Conservation (phyloP, 1,284 basidiomycete genomes). For the Cutaneotrichosporon arboriforme region DNA sequence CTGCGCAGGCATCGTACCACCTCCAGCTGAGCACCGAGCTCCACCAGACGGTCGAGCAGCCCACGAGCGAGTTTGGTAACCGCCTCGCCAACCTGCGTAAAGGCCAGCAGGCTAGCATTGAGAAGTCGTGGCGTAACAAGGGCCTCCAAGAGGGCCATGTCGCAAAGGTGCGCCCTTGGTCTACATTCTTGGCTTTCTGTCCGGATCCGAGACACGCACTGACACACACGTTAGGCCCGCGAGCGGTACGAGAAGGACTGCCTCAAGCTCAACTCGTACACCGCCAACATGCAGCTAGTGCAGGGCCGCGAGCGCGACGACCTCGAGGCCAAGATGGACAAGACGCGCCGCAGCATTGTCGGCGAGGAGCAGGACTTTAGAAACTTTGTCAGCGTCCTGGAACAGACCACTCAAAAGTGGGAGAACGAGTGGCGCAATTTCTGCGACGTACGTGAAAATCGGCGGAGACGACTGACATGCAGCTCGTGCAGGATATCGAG, state of each 20-base stretch:
- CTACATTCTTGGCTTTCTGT: too few relatives aligned
- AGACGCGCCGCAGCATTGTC: conserved; percentile 81
- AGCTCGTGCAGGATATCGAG: conserved; percentile 88
- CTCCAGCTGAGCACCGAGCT: conserved; percentile 68
- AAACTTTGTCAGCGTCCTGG: conserved; percentile 74
- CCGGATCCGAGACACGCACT: not conserved
- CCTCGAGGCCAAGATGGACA: conserved; percentile 78
- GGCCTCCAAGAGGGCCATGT: conserved; percentile 77
- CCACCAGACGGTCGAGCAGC: conserved; percentile 67
- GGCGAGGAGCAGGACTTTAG: conserved; percentile 86
- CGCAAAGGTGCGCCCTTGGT: conserved; percentile 53
- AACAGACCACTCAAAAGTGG: conserved; percentile 80
- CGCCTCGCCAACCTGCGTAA: conserved; percentile 67
- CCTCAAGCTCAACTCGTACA: conserved; percentile 89
- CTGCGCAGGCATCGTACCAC: conserved; percentile 58
- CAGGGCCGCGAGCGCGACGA: conserved; percentile 94
- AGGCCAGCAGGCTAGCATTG: conserved; percentile 63
- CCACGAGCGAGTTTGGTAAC: conserved; percentile 59
- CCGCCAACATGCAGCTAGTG: conserved; percentile 84
- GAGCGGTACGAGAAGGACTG: conserved; percentile 95
- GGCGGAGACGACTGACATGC: not conserved
- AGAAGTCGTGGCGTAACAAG: conserved; percentile 83
- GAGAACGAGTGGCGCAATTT: conserved; percentile 90
- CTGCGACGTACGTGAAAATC: conserved; percentile 58
- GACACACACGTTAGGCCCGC: conserved; percentile 56